phyloP scores from a whole-genome alignment of 2,329 filamentous ascomycete genomes.

The Coleophoma eucalyptorum region DNA sequence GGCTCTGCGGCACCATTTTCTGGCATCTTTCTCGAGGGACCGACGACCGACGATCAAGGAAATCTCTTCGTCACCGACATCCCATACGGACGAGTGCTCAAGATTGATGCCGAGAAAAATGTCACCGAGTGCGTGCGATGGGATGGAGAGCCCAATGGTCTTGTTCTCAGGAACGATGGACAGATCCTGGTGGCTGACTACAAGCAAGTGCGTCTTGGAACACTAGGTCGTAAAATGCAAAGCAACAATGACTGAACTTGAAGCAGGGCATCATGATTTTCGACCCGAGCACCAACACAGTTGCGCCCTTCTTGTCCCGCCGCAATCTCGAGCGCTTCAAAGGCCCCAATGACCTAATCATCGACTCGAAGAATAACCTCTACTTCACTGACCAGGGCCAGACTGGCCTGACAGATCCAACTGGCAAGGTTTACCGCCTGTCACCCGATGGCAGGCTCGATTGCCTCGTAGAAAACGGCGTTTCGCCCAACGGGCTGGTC shows the following conservation, averaged over 20 bases:
- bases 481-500: constrained; percentile 35
- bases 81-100: constrained; percentile 35
- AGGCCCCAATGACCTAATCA: constrained; percentile 36
- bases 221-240: neutral
- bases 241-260: neutral
- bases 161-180: constrained; percentile 30
- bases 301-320: constrained; percentile 29
- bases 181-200: constrained; percentile 35
- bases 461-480: constrained; percentile 31
- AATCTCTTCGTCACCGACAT: constrained; percentile 35
- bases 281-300: constrained; percentile 23
- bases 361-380: constrained; percentile 31
- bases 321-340: constrained; percentile 39
- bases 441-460: constrained; percentile 31
- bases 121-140: constrained; percentile 28
- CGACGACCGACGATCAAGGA: constrained; percentile 26
- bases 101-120: constrained; percentile 25
- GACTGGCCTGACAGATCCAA: constrained; percentile 37
- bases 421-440: constrained; percentile 34
- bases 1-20: constrained; percentile 29
- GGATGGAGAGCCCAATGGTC: constrained; percentile 38
- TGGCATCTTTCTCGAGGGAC: constrained; percentile 37
- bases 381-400: constrained; percentile 43
- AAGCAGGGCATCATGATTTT: constrained; percentile 32
- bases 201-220: constrained; percentile 29